phyloP scores from a whole-genome alignment of 495 filamentous ascomycete genomes.

The Cudoniella acicularis region DNA sequence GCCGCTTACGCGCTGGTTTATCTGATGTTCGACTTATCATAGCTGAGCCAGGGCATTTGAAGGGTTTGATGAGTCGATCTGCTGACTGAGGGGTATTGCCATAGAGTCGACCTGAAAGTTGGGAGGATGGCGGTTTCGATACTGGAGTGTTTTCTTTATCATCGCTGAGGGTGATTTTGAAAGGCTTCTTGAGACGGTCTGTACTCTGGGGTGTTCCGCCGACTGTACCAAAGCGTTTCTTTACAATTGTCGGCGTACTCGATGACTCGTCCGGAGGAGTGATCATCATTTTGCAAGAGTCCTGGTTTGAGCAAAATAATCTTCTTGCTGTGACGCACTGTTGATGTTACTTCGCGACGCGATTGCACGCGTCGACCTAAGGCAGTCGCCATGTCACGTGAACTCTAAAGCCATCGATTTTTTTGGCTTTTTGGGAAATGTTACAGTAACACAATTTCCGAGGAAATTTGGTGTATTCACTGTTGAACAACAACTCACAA shows the following conservation, averaged over 20 bases:
- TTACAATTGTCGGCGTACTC: constrained; percentile 14
- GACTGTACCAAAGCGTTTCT: constrained; percentile 17
- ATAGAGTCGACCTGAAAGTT: constrained; percentile 24
- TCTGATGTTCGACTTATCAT: constrained; percentile 66
- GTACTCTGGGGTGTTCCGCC: constrained; percentile 39
- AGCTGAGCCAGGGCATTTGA: constrained; percentile 88
- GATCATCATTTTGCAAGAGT: constrained; percentile 16
- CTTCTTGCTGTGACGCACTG: not conserved
- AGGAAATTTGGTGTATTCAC: no score
- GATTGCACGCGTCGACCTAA: no score
- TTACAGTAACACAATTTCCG: no score
- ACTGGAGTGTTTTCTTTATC: constrained; percentile 27
- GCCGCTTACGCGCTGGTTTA: constrained; percentile 78
- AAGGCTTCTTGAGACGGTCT: constrained; percentile 78
- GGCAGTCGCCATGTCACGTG: no score
- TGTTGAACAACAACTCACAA: no score
- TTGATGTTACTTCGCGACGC: no score
- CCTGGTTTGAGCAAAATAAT: no score
- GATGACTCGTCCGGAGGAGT: constrained; percentile 20
- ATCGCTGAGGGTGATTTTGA: constrained; percentile 42
- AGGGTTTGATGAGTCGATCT: constrained; percentile 78
- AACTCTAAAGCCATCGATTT: no score
- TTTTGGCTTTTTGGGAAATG: no score
- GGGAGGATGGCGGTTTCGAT: not conserved
- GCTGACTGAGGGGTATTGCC: constrained; percentile 41